Evolutionary conservation across 805 yeast species (phyloP).

Genomic region (Grigorovia yakushimaensis): DNA sequence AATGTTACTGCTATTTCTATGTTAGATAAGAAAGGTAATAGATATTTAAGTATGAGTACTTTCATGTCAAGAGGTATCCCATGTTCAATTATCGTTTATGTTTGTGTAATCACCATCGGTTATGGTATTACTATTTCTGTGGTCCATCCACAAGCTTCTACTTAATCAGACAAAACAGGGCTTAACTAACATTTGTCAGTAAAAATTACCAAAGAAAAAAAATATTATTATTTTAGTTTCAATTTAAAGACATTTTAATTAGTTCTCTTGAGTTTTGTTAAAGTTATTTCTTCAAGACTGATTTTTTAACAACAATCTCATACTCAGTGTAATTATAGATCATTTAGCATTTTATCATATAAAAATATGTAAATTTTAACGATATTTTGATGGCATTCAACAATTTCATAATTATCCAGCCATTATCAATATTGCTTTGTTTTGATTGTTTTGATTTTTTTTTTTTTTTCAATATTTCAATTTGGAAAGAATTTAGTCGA

Average conservation of each 20-base stretch:
- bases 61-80: conserved; percentile 91
- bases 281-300: too few species aligned
- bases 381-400: background rate
- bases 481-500: too few species aligned
- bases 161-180: background rate
- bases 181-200: background rate
- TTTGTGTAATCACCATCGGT: conserved; percentile 71
- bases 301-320: too few species aligned
- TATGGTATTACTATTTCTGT: conserved; percentile 55
- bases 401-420: too few species aligned
- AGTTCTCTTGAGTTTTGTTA: too few species aligned
- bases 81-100: conserved; percentile 64
- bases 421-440: background rate
- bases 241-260: too few species aligned
- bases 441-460: background rate
- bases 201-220: too few species aligned
- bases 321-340: background rate
- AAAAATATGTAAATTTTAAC: background rate
- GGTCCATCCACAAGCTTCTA: conserved; percentile 11
- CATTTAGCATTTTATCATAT: background rate
- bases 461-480: too few species aligned
- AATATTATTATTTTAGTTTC: too few species aligned
- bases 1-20: conserved; percentile 94
- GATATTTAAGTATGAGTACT: conserved; percentile 70
- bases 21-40: conserved; percentile 82